Conservation (phyloP, 1,284 basidiomycete genomes). For the Somion occarium region DNA sequence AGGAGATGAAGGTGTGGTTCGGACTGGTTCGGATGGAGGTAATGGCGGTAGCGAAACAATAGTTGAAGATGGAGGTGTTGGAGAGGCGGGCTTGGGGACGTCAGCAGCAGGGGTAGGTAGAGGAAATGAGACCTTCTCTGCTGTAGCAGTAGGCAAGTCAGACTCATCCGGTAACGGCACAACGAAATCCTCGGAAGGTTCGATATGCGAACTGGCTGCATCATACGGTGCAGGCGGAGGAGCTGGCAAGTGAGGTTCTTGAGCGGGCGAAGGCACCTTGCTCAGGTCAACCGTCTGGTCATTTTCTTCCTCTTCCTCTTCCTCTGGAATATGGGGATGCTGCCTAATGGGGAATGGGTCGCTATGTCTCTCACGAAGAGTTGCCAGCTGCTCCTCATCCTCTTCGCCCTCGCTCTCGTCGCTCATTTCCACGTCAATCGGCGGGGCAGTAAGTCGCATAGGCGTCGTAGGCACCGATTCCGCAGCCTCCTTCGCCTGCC, state of each 20-base stretch:
- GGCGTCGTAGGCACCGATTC: conserved; percentile 35
- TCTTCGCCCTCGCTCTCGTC: conserved; percentile 70
- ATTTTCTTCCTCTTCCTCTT: conserved; percentile 45
- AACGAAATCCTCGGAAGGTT: conserved; percentile 29
- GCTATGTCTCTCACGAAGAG: conserved; percentile 7
- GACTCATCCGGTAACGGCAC: conserved; percentile 33
- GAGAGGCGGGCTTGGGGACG: background rate
- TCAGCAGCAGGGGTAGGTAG: background rate
- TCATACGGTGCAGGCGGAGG: conserved; percentile 16
- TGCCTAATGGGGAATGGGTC: conserved; percentile 28
- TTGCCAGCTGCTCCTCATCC: background rate
- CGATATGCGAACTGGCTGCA: conserved; percentile 19
- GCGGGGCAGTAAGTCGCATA: conserved; percentile 44
- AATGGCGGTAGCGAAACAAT: too few relatives aligned
- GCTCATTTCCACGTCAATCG: conserved; percentile 71
- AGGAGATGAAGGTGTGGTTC: background rate
- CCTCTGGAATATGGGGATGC: conserved; percentile 61
- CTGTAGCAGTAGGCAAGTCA: conserved; percentile 32
- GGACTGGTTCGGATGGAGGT: background rate
- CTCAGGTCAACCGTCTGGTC: conserved; percentile 16
- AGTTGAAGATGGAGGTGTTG: conserved; percentile 1
- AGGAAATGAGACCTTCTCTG: conserved; percentile 22
- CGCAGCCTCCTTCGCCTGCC: conserved; percentile 41
- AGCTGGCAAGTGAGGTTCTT: conserved; percentile 4
- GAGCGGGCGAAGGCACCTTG: conserved; percentile 7